Percentiles rank a stretch among this genome's conserved stretches.
Evolutionary conservation across 306 rosid species (phyloP).

Genomic region (Astragalus glycyphyllos): DNA sequence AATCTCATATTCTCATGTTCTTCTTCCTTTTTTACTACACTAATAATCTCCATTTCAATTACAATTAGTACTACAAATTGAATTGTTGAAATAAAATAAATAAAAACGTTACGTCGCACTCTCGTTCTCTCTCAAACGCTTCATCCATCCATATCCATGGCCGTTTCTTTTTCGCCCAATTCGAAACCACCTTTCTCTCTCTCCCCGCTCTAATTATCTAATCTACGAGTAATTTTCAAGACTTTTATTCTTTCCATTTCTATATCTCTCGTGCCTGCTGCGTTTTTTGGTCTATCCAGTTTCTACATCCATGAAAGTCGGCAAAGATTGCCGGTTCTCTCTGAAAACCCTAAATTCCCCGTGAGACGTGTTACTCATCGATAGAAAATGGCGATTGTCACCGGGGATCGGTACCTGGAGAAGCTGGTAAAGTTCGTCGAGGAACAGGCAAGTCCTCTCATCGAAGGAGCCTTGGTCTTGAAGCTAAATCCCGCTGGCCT

Average conservation of each 20-base stretch:
- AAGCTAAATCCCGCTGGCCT: conserved; percentile 93
- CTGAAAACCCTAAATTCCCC: conserved; percentile 47
- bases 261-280: not conserved
- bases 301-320: conserved; percentile 37
- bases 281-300: not conserved
- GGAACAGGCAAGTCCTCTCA: conserved; percentile 67
- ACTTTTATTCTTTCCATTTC: not conserved
- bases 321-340: conserved; percentile 26
- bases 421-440: conserved; percentile 87
- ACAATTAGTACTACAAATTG: no score
- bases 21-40: not conserved
- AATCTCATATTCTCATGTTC: not conserved
- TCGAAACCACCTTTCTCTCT: conserved; percentile 47
- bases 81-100: not conserved
- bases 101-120: not conserved
- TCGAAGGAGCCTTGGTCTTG: conserved; percentile 77
- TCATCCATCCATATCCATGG: conserved; percentile 49
- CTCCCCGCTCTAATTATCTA: conserved; percentile 20
- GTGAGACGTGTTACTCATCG: not conserved
- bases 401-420: conserved; percentile 98
- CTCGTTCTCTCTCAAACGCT: conserved; percentile 1
- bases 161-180: conserved; percentile 53
- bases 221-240: not conserved
- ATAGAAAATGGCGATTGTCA: conserved; percentile 74
- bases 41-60: no score